Evolutionary conservation across 345 rosid genomes (phyloP), one percentile per base, ranked within the genome.

Genomic region (Bruguiera sexangula): DNA sequence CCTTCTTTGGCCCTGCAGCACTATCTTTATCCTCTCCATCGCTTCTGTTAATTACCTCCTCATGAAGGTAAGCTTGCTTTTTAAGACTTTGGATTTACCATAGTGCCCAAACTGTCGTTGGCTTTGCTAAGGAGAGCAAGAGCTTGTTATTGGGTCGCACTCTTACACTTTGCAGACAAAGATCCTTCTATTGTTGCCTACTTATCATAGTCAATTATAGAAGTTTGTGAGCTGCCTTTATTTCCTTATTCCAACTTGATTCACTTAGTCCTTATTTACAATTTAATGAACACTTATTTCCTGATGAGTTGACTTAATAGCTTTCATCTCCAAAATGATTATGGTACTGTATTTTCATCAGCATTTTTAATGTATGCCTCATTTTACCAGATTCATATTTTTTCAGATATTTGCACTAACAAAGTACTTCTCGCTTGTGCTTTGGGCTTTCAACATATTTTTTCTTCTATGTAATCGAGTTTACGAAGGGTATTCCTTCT

Each of bases 401-500:
- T 53, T 61, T 76, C 84, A 94, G 98, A 78, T 77, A 55, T 88
- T 89, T 84, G 91, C 85, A 26, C 72, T 62, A 57, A 85, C 69
- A 26, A 87, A 69, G n/a, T 88, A 79, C 71, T 91, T 94, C 75
- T 76, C 85, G 2, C 43, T 73, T 36, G 29, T 85, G 32, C 81
- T 94, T 67, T 94, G 98, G 98, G 62, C 55, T 39, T 85, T 85
- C 88, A 91, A 92, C 83, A 36, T 89, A 51, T 81, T 84, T 75
- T 86, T 91, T 62, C 97, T 94, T 78, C 65, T 89, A 34, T 85
- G 84, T 69, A 91, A 89, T 72, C 98, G 98, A 62, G 80, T 94
- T 69, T 94, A 87, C 63, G 87, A 85, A 75, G 98, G 98, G 51
- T 94, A 94, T 72, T 81, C 95, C 7, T 94, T 94, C 82, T 85